Evolutionary conservation across 768 basidiomycete genomes (phyloP), one percentile per base, ranked within the genome.

Genomic region (Kondoa subrosea): DNA sequence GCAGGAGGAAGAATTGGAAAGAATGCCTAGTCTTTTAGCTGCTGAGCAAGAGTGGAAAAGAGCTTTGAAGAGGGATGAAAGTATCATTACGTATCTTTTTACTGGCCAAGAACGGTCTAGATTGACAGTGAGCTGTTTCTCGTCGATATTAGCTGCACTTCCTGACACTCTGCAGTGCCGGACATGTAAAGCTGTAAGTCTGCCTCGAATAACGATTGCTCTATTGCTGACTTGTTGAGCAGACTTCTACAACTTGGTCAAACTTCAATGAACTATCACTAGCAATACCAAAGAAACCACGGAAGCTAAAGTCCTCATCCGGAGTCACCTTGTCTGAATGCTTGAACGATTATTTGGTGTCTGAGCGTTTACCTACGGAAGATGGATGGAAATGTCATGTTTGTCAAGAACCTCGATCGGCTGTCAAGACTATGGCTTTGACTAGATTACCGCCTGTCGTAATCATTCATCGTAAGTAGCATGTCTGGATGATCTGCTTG

Each of bases 1-100:
- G 93, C 86, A 88, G 74, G 89, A 63, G 34, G 30, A 3, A 3
- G 30, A 3, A 8, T 33, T 63, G 27, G 61, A 63, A 31, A 2
- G 16, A 2, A 63, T 63, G 61, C 29, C 61, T 32, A 12, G 29
- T 16, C 29, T 31, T 3, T 32, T 63, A 8, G 61, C 61, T 12
- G 27, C 61, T 32, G 30, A 27, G 12, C 30, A 31, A 32, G 61
- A 63, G n/a, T 63, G 61, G 61, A 16, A 63, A 32, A 63, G 61
- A 32, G 33, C 29, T 8, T 16, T 26, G 17, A 14, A 16, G 61
- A 27, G 61, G 29, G 61, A 63, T 32, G 17, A 31, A 14, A 31
- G 29, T 27, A 32, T 63, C 29, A 31, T 63, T 16, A 30, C 61
- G 61, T 16, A n/a, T 32, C 33, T 27, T 27, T 63, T 63, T n/a